Conservation (phyloP, 1,284 basidiomycete species). For the Pseudozyma tsukubaensis region DNA sequence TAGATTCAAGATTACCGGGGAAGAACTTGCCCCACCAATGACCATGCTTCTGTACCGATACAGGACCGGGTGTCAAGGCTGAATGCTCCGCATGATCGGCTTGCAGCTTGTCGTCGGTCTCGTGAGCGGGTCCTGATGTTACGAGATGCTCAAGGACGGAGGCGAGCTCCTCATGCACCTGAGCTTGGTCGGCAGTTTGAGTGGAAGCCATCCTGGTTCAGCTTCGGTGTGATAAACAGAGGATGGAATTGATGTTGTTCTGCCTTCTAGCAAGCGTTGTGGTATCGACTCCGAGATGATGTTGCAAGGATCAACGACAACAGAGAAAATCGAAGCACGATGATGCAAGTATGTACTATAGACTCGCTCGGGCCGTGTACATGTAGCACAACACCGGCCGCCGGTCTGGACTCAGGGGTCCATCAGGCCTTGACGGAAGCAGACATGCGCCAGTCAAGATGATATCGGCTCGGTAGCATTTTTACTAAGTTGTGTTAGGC, state of each 20-base stretch:
- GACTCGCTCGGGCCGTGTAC: not conserved
- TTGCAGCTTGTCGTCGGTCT: slow-evolving; percentile 28
- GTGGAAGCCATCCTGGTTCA: slow-evolving; percentile 13
- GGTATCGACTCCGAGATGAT: too few species aligned
- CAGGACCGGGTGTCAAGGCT: slow-evolving; percentile 37
- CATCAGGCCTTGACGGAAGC: not conserved
- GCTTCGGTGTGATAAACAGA: not conserved
- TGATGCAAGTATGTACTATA: too few species aligned
- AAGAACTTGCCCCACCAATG: slow-evolving; percentile 53
- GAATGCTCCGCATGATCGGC: slow-evolving; percentile 26
- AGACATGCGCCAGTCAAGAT: too few species aligned
- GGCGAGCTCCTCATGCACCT: slow-evolving; percentile 45
- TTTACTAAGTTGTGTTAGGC: too few species aligned
- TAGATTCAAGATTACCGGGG: slow-evolving; percentile 31
- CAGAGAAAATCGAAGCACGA: too few species aligned
- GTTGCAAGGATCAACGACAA: not conserved
- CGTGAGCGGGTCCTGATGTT: slow-evolving; percentile 26
- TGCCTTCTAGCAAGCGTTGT: too few species aligned
- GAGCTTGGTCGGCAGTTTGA: slow-evolving; percentile 1
- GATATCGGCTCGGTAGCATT: too few species aligned
- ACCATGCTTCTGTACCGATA: slow-evolving; percentile 27
- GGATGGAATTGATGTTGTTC: not conserved
- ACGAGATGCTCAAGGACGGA: slow-evolving; percentile 47
- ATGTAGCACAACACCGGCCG: not conserved
- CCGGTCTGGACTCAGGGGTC: slow-evolving; percentile 1